Evolutionary conservation across 2,329 filamentous ascomycete genomes (phyloP).

Genomic region (Aspergillus latus): DNA sequence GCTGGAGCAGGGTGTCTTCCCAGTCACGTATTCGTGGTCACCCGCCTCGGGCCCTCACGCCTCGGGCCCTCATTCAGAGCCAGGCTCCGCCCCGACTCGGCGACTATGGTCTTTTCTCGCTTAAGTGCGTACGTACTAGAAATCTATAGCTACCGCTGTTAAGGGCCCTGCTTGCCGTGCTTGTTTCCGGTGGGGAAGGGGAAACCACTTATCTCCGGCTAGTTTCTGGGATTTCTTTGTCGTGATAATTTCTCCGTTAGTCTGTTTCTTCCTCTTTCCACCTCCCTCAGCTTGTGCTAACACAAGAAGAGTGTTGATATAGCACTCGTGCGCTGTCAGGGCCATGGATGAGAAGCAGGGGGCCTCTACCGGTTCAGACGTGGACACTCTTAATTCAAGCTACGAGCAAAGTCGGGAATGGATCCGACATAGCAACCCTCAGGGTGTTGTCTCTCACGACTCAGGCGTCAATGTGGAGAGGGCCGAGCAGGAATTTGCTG

Average conservation of each 20-base stretch:
- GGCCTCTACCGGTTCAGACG: constrained; percentile 26
- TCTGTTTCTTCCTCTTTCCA: not conserved
- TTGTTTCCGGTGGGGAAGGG: constrained; percentile 8
- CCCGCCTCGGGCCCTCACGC: not conserved
- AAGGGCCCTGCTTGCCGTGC: not conserved
- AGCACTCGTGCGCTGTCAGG: not conserved
- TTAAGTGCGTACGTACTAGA: constrained; percentile 1
- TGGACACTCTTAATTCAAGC: constrained; percentile 26
- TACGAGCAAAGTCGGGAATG: constrained; percentile 35
- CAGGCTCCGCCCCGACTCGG: not conserved
- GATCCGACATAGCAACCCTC: constrained; percentile 31
- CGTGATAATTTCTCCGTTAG: not conserved
- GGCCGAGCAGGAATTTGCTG: constrained; percentile 45
- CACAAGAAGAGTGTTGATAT: not conserved
- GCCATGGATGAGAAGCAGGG: constrained; percentile 24
- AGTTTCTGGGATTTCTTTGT: constrained; percentile 4
- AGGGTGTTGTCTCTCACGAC: constrained; percentile 34
- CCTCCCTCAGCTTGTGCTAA: not conserved
- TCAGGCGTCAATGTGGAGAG: constrained; percentile 48
- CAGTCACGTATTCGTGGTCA: not conserved
- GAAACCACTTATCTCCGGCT: constrained; percentile 1
- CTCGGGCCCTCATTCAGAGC: not conserved
- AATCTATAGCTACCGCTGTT: not conserved
- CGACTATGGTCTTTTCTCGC: not conserved
- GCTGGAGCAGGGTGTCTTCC: not conserved